Evolutionary conservation across 768 basidiomycete species (phyloP), one percentile per base, ranked within the genome.

Genomic region (Porpolomopsis calyptriformis): DNA sequence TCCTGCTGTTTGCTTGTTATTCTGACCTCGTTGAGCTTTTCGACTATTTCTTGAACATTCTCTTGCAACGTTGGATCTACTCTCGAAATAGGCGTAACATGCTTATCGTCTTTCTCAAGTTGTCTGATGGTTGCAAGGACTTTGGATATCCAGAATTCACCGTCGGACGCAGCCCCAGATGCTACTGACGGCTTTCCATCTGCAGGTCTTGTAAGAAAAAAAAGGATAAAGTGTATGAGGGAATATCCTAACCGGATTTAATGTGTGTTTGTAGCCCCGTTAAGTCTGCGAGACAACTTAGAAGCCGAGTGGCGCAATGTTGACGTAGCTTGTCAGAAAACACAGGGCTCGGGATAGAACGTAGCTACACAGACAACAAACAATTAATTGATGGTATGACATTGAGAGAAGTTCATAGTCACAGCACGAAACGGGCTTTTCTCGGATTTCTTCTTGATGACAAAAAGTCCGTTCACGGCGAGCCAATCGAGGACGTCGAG

Each of bases 401-500:
- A 10, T 7, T 40, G 26, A 10, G 9, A 20, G 10, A 43, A 19
- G 11, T 24, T 22, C 20, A 20, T 26, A 70, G 84, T 51, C 60
- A 90, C 85, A 54, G 73, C 72, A 47, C 60, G 53, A 52, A 78
- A 69, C 1, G 66, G 50, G 49, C 74, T 83, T 59, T 84, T 85
- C 47, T 76, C 74, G 19, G 79, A 77, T 57, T 77, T 78, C 64
- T 87, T 91, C 53, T 74, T 74, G 51, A 90, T 64, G 16, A 73
- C 60, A 59, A 90, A 96, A 37, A 94, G 73, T 0, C 90, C 92
- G 49, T 96, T 73, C 5, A 90, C 73, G 49, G 75, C 62, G 35
- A 96, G 68, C 76, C 90, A 96, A 49, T 93, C 79, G 22, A 98
- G 68, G 45, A 92, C 65, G 9, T 70, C 65, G 46, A 74, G 69